A percentile compares a stretch with the other conserved stretches of the same genome.
phyloP scores from a whole-genome alignment of 768 basidiomycete species.

The Leccinum fibrillosum region DNA sequence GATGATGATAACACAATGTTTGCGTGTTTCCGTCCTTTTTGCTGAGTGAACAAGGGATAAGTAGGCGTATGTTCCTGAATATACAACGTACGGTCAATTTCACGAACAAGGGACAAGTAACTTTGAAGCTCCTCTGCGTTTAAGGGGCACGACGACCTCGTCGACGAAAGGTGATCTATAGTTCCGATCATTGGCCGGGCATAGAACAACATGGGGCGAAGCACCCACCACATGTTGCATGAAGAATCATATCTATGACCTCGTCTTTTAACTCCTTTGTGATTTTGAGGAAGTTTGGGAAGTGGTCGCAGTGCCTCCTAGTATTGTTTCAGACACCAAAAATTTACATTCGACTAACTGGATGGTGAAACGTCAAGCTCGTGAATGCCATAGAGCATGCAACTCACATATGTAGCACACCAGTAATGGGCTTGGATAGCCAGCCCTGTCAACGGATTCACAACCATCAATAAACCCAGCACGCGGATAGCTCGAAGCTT shows the following conservation, averaged over 20 bases:
- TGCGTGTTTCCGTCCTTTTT: not conserved
- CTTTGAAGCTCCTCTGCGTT: conserved; percentile 16
- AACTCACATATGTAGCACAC: conserved; percentile 20
- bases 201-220: not conserved
- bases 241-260: conserved; percentile 22
- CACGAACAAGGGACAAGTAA: conserved; percentile 25
- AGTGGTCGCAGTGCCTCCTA: conserved; percentile 36
- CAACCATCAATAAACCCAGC: not conserved
- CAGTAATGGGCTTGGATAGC: conserved; percentile 37
- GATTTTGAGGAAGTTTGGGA: conserved; percentile 24
- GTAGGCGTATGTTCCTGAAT: not conserved
- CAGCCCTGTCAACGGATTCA: conserved; percentile 21
- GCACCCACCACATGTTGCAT: conserved; percentile 25
- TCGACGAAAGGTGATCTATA: conserved; percentile 28
- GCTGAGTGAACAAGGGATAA: conserved; percentile 12
- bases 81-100: conserved; percentile 20
- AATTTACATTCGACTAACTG: not conserved
- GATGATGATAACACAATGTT: conserved; percentile 20
- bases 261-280: conserved; percentile 26
- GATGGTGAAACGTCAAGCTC: conserved; percentile 5
- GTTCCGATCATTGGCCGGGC: not conserved
- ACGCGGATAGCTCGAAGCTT: not conserved
- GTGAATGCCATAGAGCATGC: not conserved
- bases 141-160: conserved; percentile 22
- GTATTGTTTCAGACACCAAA: not conserved